Evolutionary conservation across 345 rosid species (phyloP), one percentile per base, ranked within the genome.

Genomic region (Carallia brachiata): DNA sequence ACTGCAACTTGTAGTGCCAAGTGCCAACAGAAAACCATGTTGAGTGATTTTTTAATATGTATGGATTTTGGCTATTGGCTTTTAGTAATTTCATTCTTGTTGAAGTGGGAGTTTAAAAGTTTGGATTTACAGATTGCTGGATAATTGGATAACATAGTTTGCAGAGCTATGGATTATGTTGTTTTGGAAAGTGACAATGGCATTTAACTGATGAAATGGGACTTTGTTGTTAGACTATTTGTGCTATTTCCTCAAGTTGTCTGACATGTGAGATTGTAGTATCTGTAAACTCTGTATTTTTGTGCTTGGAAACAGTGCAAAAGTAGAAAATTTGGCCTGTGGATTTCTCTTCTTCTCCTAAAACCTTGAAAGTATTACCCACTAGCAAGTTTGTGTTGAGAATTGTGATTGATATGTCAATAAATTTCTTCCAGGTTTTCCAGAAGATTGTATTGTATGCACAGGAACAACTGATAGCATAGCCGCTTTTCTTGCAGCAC

Each of bases 401-500:
- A 54, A 48, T 56, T 65, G 32, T 39, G 6, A 32, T 70, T 65
- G 65, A 75, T 36, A 36, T 18, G 53, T 55, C 37, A 66, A 69
- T 63, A 48, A 50, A 37, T 65, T 23, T 48, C 58, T 73, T 73
- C 72, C 88, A 94, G 98, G 98, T 68, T 89, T 94, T 71, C 74
- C 87, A 17, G 83, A 82, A 61, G 91, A 87, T 70, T 90, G 96
- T 64, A 70, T 81, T 62, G 87, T 88, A 12, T 94, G 97, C 77
- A 77, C 95, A 1, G 97, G 96, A 77, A 94, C 98, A 47, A 91
- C 97, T 16, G 98, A 94, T 82, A 91, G 96, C 69, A 88, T 90
- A 71, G 98, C 98, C 12, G 98, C 97, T 40, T 91, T 94, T 82
- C 96, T 94, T 72, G 98, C 97, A 58, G 96, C 97, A 61, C 85